These are phyloP conservation scores for Leccinum solheimii DNA, from an alignment of 1,284 basidiomycete genomes.

Conservation along the genomic window DNA sequence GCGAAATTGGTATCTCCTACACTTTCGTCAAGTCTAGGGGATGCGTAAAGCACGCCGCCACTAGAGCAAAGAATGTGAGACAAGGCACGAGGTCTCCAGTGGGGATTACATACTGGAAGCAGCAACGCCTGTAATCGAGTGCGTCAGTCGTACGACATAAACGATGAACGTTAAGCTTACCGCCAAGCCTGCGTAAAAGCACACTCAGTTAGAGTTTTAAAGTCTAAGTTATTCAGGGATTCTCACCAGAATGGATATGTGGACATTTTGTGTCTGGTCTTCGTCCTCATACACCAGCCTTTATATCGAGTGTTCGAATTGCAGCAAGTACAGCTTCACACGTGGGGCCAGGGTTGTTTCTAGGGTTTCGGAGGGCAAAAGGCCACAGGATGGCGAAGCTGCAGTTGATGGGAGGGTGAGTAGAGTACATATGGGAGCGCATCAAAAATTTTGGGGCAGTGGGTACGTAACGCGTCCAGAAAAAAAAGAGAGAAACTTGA, in stretches of 20 bases:
- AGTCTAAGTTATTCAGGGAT: neutral
- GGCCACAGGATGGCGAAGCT: conserved; percentile 18
- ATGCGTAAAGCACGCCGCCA: conserved; percentile 86
- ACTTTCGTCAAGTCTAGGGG: conserved; percentile 87
- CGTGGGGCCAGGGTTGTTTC: conserved; percentile 4
- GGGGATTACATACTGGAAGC: conserved; percentile 62
- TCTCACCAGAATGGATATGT: conserved; percentile 65
- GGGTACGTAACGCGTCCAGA: conserved; percentile 18
- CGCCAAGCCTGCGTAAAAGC: conserved; percentile 61
- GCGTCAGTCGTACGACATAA: neutral
- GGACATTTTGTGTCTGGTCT: conserved; percentile 26
- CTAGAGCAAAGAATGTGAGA: conserved; percentile 40
- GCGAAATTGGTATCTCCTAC: conserved; percentile 43
- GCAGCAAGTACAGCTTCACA: conserved; percentile 10
- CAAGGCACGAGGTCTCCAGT: neutral
- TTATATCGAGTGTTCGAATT: conserved; percentile 19
- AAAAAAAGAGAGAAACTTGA: neutral
- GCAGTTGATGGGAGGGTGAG: neutral
- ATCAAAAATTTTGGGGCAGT: conserved; percentile 4
- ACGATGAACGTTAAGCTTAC: conserved; percentile 40
- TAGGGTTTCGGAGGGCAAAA: conserved; percentile 15
- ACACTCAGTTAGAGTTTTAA: conserved; percentile 1
- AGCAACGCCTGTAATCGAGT: conserved; percentile 55
- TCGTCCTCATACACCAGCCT: conserved; percentile 9
- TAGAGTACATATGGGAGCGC: neutral